Percentiles rank a stretch among this genome's conserved stretches.
These are phyloP conservation scores for Pestalotiopsis sp. DNA, from an alignment of 2,329 filamentous ascomycete species.

Conservation along the genomic window DNA sequence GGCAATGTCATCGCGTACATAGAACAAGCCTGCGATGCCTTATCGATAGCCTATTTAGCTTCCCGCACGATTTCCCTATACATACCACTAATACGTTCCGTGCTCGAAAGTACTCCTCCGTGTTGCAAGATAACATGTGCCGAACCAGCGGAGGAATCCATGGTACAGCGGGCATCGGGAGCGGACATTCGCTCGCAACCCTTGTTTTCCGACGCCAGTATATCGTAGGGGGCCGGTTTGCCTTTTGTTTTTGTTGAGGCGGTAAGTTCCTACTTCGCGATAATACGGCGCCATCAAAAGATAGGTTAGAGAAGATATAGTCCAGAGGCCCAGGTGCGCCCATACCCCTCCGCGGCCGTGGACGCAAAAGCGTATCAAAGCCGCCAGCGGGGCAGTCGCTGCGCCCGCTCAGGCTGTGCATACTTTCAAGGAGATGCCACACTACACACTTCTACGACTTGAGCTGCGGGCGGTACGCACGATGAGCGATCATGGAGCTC, in stretches of 20 bases:
- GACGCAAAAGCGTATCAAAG: constrained; percentile 5
- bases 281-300: background rate
- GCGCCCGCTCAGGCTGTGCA: background rate
- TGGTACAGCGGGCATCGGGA: background rate
- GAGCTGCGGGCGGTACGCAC: background rate
- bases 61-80: background rate
- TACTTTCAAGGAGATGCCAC: background rate
- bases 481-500: constrained; percentile 1
- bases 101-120: background rate
- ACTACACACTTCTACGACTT: background rate
- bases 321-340: background rate
- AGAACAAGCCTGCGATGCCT: background rate
- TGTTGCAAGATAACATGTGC: too few species aligned
- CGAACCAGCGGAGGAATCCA: background rate
- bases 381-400: background rate
- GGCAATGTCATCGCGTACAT: background rate
- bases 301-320: background rate
- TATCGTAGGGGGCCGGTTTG: background rate
- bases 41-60: constrained; percentile 7
- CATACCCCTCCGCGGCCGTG: background rate
- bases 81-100: background rate
- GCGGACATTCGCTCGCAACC: background rate
- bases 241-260: background rate
- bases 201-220: constrained; percentile 1
- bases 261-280: background rate